Base-by-base conservation (phyloP, 306 rosid genomes). In the Acacia melanoxylon region DNA sequence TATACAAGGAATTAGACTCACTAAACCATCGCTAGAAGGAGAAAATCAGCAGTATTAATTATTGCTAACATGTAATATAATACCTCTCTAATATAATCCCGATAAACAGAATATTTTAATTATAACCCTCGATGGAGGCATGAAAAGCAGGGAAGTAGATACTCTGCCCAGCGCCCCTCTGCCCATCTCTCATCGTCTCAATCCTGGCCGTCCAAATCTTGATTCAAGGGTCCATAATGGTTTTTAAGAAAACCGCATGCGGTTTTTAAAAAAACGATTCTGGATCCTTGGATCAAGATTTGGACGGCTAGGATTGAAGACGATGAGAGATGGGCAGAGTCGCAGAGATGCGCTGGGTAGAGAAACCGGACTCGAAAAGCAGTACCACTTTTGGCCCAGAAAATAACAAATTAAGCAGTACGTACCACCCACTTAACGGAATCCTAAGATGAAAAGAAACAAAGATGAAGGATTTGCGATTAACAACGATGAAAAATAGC, bases 391-490 rank as follows among this genome's bases (percentile, higher is more conserved):
- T 6, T 51, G 58, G 2, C 58, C 58, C 22, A 51, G 19, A 48
- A 51, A n/a, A 56, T 5, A 9, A 22, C 14, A 62, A 27, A 14
- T 5, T 25, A 62, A 61, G 37, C 8, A 62, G 20, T 13, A 62
- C 10, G 27, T 14, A 27, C 17, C 40, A 63, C 5, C 69, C 1
- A 63, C 20, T 33, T 8, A 22, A 63, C 40, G 49, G 80, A 42
- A 75, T 41, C 69, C 75, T 71, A 77, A 17, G 48, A 1, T 69
- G 24, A 22, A 68, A 75, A 58, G 40, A 79, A 74, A 81, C 1
- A 45, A 35, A 67, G 24, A 40, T 4, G 4, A 54, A 40, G 25
- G 10, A 78, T 58, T 12, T 20, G 40, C 27, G 62, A 69, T 75
- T 27, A 70, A 61, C 13, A 24, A 40, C 51, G 10, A 27, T 5